Base-by-base conservation (phyloP, 352 stramenopile species). In the Phytophthora boehmeriae region DNA sequence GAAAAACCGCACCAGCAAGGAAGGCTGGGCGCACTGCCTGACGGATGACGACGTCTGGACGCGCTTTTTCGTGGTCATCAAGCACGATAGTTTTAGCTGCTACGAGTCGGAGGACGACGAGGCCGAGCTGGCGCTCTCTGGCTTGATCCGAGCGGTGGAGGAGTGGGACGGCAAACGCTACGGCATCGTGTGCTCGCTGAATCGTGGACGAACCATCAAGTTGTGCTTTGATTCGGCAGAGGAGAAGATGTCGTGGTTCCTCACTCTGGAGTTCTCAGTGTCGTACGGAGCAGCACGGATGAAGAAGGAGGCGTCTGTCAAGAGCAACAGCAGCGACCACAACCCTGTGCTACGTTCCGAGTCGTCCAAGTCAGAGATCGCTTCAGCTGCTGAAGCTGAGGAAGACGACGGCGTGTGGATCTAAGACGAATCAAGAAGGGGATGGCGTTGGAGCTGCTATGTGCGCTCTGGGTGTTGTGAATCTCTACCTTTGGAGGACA, bases 161-260 rank as follows among this genome's bases (percentile, higher is more conserved):
- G 79, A 91, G 53, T 93, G 80, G 81, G 79, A 93, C 56, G 83
- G 82, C 55, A 90, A 90, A 48, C 80, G 82, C 59, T 93, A 79
- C 61, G 83, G 81, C 11, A 65, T 93, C 49, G 68, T 90, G 8
- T 84, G 83, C 28, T 82, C 71, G 51, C 78, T 93, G 19, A 93
- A 91, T 55, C 76, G 78, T 32, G 46, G 67, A 16, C 81, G 83
- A 16, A 93, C 79, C 41, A 87, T 93, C 65, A 84, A 91, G 59
- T 55, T 93, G 30, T 88, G 77, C 65, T 93, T 90, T 41, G 83
- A 93, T 51, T 90, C 79, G 32, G 80, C 82, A 10, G 83, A 93
- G 61, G 83, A 93, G 59, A 90, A 90, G 53, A 93, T 90, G 75
- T 87, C 78, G 41, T 93, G 83, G 83, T 88, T 93, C 54, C 66